These are phyloP conservation scores for Verticillium isaacii DNA, from an alignment of 2,329 filamentous ascomycete species.

Conservation along the genomic window DNA sequence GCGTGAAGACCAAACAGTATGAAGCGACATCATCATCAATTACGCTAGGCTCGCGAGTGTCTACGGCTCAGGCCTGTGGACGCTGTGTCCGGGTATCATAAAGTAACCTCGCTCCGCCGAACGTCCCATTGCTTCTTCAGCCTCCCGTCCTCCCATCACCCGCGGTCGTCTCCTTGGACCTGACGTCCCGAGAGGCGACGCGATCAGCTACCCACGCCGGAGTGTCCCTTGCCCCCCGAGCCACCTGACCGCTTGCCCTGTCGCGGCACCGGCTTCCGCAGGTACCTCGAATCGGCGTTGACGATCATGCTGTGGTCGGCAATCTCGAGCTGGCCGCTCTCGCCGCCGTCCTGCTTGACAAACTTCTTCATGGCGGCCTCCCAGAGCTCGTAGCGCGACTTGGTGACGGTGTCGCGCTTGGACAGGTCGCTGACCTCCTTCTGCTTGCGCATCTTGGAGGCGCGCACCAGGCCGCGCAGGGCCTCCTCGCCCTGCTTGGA, in stretches of 20 bases:
- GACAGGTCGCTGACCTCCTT: constrained; percentile 57
- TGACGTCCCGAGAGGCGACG: too few species aligned
- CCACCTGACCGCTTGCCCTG: constrained; percentile 30
- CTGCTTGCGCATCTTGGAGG: constrained; percentile 59
- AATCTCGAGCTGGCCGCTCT: constrained; percentile 41
- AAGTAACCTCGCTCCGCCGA: background rate
- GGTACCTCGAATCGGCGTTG: constrained; percentile 48
- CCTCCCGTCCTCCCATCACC: background rate
- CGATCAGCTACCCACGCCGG: background rate
- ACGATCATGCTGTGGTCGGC: constrained; percentile 63
- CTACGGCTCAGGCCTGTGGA: background rate
- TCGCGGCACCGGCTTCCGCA: constrained; percentile 48
- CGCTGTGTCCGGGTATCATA: background rate
- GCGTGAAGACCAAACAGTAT: too few species aligned
- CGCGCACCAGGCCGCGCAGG: constrained; percentile 52
- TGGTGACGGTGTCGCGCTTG: constrained; percentile 45
- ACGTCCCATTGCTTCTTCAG: background rate
- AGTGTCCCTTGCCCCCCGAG: background rate
- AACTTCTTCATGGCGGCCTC: constrained; percentile 56
- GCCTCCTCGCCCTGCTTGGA: constrained; percentile 60
- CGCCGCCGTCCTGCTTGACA: constrained; percentile 32
- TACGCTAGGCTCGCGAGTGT: background rate
- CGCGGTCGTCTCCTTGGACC: background rate
- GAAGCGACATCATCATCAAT: background rate
- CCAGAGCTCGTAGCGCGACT: constrained; percentile 55